Evolutionary conservation across 1,284 basidiomycete species (phyloP).

Genomic region (Leucoagaricus sp.): DNA sequence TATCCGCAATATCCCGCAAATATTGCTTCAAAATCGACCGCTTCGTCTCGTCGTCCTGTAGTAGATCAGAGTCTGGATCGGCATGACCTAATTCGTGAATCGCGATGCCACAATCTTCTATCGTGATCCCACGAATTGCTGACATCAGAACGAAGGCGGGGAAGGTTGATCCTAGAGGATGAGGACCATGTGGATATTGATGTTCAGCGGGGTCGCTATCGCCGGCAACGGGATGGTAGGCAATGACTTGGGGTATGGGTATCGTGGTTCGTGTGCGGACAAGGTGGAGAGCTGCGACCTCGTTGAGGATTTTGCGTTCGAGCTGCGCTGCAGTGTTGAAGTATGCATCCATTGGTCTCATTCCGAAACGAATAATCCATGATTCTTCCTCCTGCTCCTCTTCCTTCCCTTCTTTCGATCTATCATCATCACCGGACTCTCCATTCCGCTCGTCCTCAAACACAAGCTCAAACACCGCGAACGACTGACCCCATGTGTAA

Average conservation of each 20-base stretch:
- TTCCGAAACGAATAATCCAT: slow-evolving; percentile 40
- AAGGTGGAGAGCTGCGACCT: slow-evolving; percentile 38
- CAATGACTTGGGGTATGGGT: slow-evolving; percentile 36
- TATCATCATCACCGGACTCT: not conserved
- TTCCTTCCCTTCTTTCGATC: not conserved
- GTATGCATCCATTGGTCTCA: slow-evolving; percentile 38
- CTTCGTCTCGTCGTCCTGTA: slow-evolving; percentile 34
- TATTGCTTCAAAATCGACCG: slow-evolving; percentile 36
- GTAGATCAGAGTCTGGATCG: slow-evolving; percentile 27
- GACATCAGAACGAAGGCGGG: slow-evolving; percentile 42
- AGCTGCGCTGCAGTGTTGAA: slow-evolving; percentile 41
- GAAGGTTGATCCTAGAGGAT: slow-evolving; percentile 35
- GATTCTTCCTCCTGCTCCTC: slow-evolving; percentile 21
- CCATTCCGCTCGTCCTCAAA: slow-evolving; percentile 24
- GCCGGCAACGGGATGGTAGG: slow-evolving; percentile 26
- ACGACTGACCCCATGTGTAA: slow-evolving; percentile 42
- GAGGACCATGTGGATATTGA: slow-evolving; percentile 14
- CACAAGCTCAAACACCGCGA: slow-evolving; percentile 36
- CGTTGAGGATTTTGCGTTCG: slow-evolving; percentile 41
- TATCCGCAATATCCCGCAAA: slow-evolving; percentile 37
- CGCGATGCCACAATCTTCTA: slow-evolving; percentile 38
- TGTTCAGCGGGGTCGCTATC: slow-evolving; percentile 8
- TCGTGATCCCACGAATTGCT: slow-evolving; percentile 36
- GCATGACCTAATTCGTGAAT: slow-evolving; percentile 30
- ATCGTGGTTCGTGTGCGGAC: slow-evolving; percentile 38